phyloP scores from a whole-genome alignment of 352 stramenopile genomes.

The Elongisporangium prolatum region DNA sequence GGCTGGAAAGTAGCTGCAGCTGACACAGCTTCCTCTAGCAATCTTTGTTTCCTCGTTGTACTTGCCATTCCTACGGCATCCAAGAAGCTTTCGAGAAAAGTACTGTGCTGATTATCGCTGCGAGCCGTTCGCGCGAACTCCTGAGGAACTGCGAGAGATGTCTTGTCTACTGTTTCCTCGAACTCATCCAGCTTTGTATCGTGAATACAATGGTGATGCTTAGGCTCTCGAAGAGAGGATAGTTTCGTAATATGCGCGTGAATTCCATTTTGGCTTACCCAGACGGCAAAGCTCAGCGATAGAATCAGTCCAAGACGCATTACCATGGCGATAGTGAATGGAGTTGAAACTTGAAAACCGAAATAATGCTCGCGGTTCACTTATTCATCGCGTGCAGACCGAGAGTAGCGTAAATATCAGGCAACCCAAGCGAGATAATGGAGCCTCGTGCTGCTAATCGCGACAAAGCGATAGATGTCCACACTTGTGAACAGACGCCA shows the following conservation, averaged over 20 bases:
- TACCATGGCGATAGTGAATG: background rate
- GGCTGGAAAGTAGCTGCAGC: constrained; percentile 41
- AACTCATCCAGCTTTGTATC: constrained; percentile 60
- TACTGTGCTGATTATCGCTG: constrained; percentile 11
- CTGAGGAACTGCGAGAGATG: constrained; percentile 31
- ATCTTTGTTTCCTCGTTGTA: constrained; percentile 15
- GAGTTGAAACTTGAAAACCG: background rate
- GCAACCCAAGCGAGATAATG: background rate
- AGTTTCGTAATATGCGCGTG: background rate
- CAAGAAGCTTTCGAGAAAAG: constrained; percentile 36
- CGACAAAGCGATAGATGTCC: background rate
- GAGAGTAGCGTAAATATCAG: background rate
- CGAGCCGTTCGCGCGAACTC: constrained; percentile 11
- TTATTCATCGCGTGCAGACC: background rate
- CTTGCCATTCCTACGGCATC: constrained; percentile 27
- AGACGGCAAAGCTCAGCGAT: background rate
- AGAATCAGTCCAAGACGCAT: background rate
- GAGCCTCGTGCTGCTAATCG: too few relatives aligned
- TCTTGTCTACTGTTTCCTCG: constrained; percentile 29
- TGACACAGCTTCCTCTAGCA: constrained; percentile 16
- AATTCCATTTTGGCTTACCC: background rate
- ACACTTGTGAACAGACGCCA: background rate
- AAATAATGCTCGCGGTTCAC: background rate
- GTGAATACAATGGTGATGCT: constrained; percentile 67
- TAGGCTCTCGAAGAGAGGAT: background rate